Base-by-base conservation (phyloP, 352 stramenopile genomes). In the Globisporangium cystogenes region DNA sequence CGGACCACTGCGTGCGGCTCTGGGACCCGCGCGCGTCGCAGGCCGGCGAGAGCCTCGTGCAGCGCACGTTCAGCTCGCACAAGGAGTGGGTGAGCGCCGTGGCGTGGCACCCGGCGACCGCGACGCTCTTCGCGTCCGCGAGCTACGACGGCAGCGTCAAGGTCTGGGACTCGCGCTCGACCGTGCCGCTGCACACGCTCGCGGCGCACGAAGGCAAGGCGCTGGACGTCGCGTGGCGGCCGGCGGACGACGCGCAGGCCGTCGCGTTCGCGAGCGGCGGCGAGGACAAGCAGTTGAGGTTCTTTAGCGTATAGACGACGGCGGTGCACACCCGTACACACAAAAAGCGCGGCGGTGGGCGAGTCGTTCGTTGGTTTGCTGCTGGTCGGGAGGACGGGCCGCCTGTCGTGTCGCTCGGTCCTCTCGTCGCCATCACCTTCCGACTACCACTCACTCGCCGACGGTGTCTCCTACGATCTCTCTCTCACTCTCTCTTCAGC, bases 251-350 rank as follows among this genome's bases (percentile, higher is more conserved):
- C 41, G 46, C 48, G 20, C 59, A 55, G 48, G 52, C n/a, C n/a
- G n/a, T 82, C 29, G 68, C 76, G 20, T 87, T 93, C 33, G 83
- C 78, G 35, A 90, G 76, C n/a, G 83, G 83, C 31, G 83, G 83
- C 16, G 79, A 88, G 24, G 83, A 94, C 70, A 90, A 87, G 68
- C 82, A 91, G 66, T 68, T 94, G 24, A 92, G 92, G 67, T 80
- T 91, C 55, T 94, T 84, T 60, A 88, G 74, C 60, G 74, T 89
- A 64, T 89, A 91, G 64, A 12, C 20, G 23, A 16, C 37, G 42
- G 33, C 15, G 42, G 15, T 42, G 37, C 3, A 2, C n/a, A 4
- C 40, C n/a, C 1, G 10, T 45, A 20, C 40, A 45, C 40, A 45
- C n/a, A 27, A 7, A n/a, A 44, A n/a, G 7, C 3, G 39, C 15